These are phyloP conservation scores for Penicillium ochrochloron DNA, from an alignment of 495 filamentous ascomycete species.

Conservation along the genomic window DNA sequence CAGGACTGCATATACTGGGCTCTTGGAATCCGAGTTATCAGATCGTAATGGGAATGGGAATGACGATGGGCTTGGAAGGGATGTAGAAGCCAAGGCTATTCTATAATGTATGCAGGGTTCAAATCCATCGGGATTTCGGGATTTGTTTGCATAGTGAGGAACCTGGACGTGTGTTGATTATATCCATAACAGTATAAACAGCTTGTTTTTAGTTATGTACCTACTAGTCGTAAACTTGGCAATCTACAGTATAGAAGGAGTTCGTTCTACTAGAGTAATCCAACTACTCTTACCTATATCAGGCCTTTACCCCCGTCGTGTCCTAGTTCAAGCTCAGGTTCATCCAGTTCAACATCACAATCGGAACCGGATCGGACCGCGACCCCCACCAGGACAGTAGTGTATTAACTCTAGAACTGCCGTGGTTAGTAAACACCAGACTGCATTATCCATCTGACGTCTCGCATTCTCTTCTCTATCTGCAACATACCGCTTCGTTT, in stretches of 20 bases:
- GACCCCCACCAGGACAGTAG: not conserved
- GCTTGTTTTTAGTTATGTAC: too few relatives aligned
- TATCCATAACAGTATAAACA: too few relatives aligned
- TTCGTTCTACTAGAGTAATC: too few relatives aligned
- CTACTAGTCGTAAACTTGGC: too few relatives aligned
- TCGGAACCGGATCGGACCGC: slow-evolving; percentile 17
- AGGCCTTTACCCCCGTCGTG: too few relatives aligned
- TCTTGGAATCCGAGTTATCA: not conserved
- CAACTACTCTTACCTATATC: too few relatives aligned
- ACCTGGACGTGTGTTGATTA: too few relatives aligned
- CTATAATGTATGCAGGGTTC: not conserved
- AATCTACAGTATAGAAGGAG: too few relatives aligned
- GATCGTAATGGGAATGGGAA: not conserved
- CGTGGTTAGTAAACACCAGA: not conserved
- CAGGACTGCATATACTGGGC: not conserved
- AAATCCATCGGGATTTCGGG: not conserved
- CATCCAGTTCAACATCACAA: not conserved
- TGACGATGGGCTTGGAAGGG: not conserved
- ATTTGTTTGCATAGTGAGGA: not conserved
- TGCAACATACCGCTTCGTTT: not conserved
- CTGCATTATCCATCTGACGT: not conserved
- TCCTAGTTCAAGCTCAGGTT: not conserved
- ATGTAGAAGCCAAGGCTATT: not conserved
- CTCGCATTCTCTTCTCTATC: not conserved
- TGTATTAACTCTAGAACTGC: too few relatives aligned